Evolutionary conservation across 176 grass and related monocot species (phyloP).

Genomic region (Carex pumila): DNA sequence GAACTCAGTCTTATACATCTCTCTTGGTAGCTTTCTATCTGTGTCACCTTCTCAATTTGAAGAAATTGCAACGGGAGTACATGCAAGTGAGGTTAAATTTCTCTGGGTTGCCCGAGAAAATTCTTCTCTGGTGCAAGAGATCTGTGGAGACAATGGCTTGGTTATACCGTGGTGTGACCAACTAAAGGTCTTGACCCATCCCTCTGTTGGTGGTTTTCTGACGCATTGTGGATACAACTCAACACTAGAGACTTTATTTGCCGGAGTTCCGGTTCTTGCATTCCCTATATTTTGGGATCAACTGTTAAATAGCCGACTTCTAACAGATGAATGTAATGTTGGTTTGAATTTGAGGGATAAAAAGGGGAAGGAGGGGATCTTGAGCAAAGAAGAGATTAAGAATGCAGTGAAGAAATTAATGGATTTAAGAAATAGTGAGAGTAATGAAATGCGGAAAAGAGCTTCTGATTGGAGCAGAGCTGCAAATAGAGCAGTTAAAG

Average conservation of each 20-base stretch:
- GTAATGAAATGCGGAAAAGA: constrained; percentile 40
- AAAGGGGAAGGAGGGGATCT: not conserved
- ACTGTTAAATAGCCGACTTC: constrained; percentile 25
- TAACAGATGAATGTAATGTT: constrained; percentile 48
- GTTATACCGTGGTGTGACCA: constrained; percentile 70
- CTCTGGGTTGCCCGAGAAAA: constrained; percentile 49
- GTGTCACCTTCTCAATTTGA: constrained; percentile 32
- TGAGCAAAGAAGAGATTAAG: constrained; percentile 27
- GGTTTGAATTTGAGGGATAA: constrained; percentile 42
- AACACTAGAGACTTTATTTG: constrained; percentile 33
- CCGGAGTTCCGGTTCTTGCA: constrained; percentile 45
- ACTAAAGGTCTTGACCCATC: constrained; percentile 43
- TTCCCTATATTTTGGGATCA: constrained; percentile 62
- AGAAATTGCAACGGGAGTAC: constrained; percentile 39
- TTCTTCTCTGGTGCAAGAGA: not conserved
- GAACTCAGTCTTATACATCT: constrained; percentile 53
- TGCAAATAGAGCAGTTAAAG: constrained; percentile 13
- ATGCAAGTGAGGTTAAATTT: constrained; percentile 29
- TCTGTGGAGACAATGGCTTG: constrained; percentile 29
- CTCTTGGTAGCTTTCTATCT: constrained; percentile 52
- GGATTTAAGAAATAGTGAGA: constrained; percentile 25
- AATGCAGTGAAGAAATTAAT: constrained; percentile 32
- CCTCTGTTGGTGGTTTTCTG: constrained; percentile 54
- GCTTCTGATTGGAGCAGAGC: constrained; percentile 15
- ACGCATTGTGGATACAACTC: constrained; percentile 87